Conservation (phyloP, 2,329 filamentous ascomycete species). For the Diaporthe citrichinensis region DNA sequence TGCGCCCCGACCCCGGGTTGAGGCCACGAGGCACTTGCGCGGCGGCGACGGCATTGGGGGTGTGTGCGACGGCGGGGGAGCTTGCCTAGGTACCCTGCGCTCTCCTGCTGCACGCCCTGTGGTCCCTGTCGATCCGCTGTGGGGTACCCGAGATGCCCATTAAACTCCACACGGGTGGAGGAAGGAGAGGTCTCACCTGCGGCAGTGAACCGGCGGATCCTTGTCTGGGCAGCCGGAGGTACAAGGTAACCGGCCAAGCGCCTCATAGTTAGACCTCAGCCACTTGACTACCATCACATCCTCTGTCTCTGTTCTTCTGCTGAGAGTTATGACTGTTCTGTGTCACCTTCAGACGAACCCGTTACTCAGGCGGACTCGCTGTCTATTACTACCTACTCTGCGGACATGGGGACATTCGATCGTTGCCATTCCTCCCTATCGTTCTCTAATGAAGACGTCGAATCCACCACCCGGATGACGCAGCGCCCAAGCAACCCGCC, state of each 20-base stretch:
- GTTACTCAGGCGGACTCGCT: not conserved
- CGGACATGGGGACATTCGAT: not conserved
- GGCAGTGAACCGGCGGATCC: not conserved
- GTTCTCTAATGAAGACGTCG: not conserved
- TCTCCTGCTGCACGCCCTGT: slow-evolving; percentile 5
- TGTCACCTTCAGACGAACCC: too few species aligned
- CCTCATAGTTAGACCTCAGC: not conserved
- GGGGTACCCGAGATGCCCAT: not conserved
- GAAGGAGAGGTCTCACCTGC: not conserved
- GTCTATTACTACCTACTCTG: not conserved
- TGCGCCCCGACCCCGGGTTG: slow-evolving; percentile 1
- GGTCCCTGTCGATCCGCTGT: slow-evolving; percentile 27
- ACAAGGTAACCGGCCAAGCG: not conserved
- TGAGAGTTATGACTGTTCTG: too few species aligned
- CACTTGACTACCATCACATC: not conserved
- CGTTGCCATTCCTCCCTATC: not conserved
- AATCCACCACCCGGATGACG: not conserved
- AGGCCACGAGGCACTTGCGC: slow-evolving; percentile 37
- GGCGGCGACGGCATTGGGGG: slow-evolving; percentile 9
- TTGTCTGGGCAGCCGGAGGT: not conserved
- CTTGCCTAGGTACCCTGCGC: not conserved
- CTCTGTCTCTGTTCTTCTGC: not conserved
- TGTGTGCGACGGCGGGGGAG: not conserved
- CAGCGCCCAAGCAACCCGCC: not conserved
- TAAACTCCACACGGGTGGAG: not conserved